Evolutionary conservation across 2,329 filamentous ascomycete species (phyloP).

Genomic region (Alternaria infectoria): DNA sequence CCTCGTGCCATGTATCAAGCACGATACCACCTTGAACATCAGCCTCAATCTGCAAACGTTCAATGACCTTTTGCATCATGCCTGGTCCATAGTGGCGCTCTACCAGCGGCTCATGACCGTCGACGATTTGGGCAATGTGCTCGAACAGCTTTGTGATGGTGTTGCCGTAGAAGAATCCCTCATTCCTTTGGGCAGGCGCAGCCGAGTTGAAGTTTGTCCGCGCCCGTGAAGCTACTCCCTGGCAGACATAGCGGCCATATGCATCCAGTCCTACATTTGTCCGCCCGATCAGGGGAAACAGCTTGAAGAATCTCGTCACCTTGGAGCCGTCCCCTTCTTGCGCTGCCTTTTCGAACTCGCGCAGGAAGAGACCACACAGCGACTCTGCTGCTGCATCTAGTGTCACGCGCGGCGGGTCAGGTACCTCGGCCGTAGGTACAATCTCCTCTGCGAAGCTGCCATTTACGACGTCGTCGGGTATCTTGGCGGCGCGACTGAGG

Average conservation of each 20-base stretch:
- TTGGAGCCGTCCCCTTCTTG: constrained; percentile 84
- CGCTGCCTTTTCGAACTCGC: constrained; percentile 93
- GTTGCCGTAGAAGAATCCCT: constrained; percentile 90
- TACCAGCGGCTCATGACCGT: constrained; percentile 87
- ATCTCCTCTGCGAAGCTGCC: constrained; percentile 89
- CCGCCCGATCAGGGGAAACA: constrained; percentile 91
- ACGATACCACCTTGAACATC: constrained; percentile 97
- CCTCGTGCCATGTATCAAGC: constrained; percentile 93
- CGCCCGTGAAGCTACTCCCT: constrained; percentile 86
- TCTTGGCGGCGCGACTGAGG: constrained; percentile 78
- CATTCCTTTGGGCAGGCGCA: constrained; percentile 66
- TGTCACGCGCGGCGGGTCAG: constrained; percentile 86
- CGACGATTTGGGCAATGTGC: constrained; percentile 95
- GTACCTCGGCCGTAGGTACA: constrained; percentile 94
- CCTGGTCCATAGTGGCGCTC: constrained; percentile 92
- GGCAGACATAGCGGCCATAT: constrained; percentile 94
- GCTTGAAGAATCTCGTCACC: constrained; percentile 96
- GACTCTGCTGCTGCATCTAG: constrained; percentile 87
- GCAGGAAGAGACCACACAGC: constrained; percentile 85
- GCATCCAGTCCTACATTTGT: constrained; percentile 90
- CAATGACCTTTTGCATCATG: constrained; percentile 94
- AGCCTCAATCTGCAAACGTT: constrained; percentile 89
- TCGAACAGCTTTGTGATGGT: constrained; percentile 92
- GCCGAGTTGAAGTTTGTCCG: constrained; percentile 79
- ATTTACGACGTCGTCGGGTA: constrained; percentile 79